Conservation (phyloP, 2,329 filamentous ascomycete genomes). For the Alternaria triticina region DNA sequence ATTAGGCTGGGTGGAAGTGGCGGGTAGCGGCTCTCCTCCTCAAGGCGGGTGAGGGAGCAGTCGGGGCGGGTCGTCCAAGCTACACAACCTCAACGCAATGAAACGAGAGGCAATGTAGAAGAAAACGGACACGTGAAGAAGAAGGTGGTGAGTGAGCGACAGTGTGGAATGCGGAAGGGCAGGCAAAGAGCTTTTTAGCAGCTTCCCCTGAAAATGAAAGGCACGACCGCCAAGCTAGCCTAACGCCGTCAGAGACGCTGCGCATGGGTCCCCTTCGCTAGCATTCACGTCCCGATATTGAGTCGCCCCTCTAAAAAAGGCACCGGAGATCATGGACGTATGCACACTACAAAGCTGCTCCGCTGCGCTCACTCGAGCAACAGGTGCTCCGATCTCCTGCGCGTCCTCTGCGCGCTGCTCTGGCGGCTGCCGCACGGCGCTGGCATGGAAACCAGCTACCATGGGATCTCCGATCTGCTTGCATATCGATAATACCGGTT, state of each 20-base stretch:
- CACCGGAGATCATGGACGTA: constrained; percentile 1
- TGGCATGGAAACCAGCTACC: constrained; percentile 11
- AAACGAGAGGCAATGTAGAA: constrained; percentile 41
- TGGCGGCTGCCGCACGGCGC: constrained; percentile 16
- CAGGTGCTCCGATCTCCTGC: not conserved
- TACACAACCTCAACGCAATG: constrained; percentile 27
- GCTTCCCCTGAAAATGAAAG: constrained; percentile 41
- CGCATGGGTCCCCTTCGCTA: constrained; percentile 34
- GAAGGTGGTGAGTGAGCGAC: constrained; percentile 35
- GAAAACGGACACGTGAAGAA: constrained; percentile 28
- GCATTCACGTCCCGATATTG: constrained; percentile 26
- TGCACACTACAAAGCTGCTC: constrained; percentile 7
- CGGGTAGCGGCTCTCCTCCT: constrained; percentile 31
- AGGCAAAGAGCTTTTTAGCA: constrained; percentile 40
- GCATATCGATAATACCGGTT: constrained; percentile 19
- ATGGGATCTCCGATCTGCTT: constrained; percentile 7
- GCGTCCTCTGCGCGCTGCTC: not conserved
- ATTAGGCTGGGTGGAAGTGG: constrained; percentile 8
- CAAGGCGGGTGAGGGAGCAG: constrained; percentile 18
- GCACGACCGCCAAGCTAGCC: constrained; percentile 31
- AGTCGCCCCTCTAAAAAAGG: constrained; percentile 29
- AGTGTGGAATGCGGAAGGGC: constrained; percentile 38
- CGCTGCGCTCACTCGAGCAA: not conserved
- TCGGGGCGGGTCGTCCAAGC: constrained; percentile 8
- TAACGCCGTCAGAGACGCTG: constrained; percentile 29